Conservation (phyloP, 2,329 filamentous ascomycete species). For the Triangularia setosa region DNA sequence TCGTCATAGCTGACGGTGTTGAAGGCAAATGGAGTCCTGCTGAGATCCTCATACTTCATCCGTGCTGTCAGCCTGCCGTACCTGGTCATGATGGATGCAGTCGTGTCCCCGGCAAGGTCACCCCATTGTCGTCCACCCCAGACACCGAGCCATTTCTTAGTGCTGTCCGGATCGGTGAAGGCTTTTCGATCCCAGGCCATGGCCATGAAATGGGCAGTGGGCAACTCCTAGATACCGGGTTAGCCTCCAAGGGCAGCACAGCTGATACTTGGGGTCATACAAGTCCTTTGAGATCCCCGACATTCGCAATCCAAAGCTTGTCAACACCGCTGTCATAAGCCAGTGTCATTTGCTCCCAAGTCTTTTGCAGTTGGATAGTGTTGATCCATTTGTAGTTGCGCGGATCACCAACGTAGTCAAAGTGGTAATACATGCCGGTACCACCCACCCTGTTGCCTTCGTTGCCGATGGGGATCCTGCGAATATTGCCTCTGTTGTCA, state of each 20-base stretch:
- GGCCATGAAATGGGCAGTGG: constrained; percentile 51
- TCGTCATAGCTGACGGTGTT: constrained; percentile 56
- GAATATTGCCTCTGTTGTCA: constrained; percentile 60
- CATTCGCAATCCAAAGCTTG: constrained; percentile 60
- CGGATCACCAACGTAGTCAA: constrained; percentile 54
- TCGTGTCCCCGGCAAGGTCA: constrained; percentile 38
- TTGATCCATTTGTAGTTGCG: constrained; percentile 63
- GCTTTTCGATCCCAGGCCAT: constrained; percentile 49
- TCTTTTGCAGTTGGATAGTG: constrained; percentile 62
- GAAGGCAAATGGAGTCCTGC: constrained; percentile 37
- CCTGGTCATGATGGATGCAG: constrained; percentile 47
- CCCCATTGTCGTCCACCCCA: constrained; percentile 50
- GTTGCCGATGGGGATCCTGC: constrained; percentile 51
- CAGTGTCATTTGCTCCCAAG: constrained; percentile 62
- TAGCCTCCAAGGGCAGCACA: not conserved
- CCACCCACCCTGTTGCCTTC: constrained; percentile 53
- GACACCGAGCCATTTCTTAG: constrained; percentile 40
- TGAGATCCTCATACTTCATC: constrained; percentile 35
- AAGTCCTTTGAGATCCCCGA: constrained; percentile 59
- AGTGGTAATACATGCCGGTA: constrained; percentile 56
- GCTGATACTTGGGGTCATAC: constrained; percentile 14
- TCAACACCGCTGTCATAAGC: constrained; percentile 52
- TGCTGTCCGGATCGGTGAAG: constrained; percentile 34
- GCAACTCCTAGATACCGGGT: constrained; percentile 36
- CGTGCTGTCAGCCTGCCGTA: constrained; percentile 36